Evolutionary conservation across 2,329 filamentous ascomycete species (phyloP), one percentile per base, ranked within the genome.

Genomic region (Microsporum ferrugineum): DNA sequence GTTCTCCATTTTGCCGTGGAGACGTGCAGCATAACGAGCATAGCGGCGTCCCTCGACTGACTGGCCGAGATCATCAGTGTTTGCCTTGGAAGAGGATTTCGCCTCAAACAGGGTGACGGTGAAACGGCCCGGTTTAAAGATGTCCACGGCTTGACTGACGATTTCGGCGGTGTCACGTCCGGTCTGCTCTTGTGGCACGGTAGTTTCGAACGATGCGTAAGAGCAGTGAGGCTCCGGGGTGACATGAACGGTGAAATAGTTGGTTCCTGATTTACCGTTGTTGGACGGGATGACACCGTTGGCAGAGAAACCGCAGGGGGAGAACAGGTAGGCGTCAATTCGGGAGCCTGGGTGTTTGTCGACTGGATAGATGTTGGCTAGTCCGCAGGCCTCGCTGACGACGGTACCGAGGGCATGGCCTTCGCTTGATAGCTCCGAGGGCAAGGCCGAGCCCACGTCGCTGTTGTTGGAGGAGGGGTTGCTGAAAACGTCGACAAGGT

Each of bases 201-300:
- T 99, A 66, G 94, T 97, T 80, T 99, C 94, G 71, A 99, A 99
- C 1, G 91, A 96, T 39, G 94, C 94, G 73, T 95, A 99, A 3
- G 91, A 96, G 79, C 92, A 99, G 70, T 96, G 86, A 12, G 92
- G 90, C 80, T 99, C 94, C 0, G 94, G 94, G 0, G 94, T 99
- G 66, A 99, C 94, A 71, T 99, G 94, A 29, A 99, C 94, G 0
- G 92, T 99, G 77, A 96, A 99, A 78, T 99, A 99, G 76, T 97
- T 91, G 45, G 84, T 87, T 63, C 75, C 78, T 38, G 77, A 71
- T 27, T 70, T 71, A 63, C 79, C 78, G 12, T 82, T 78, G 0
- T 89, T 85, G 57, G 90, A 86, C 5, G 94, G 94, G 47, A 99
- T 84, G 23, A 99, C 91, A 59, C 91, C 94, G 70, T 99, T 99